phyloP scores from a whole-genome alignment of 495 filamentous ascomycete species.

The Penicillium pancosmium region DNA sequence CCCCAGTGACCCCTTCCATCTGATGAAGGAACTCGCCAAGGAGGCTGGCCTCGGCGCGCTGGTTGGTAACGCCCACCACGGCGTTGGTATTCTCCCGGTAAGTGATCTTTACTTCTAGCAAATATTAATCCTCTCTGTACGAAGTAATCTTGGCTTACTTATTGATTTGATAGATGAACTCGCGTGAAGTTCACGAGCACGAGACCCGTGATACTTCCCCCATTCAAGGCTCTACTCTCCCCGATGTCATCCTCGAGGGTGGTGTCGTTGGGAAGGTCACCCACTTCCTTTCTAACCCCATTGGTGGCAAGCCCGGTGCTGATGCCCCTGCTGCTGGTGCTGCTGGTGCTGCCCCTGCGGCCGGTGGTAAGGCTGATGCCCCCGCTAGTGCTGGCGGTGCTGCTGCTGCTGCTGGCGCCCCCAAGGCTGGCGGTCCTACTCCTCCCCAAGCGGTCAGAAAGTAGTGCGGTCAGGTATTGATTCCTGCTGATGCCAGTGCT shows the following conservation, averaged over 20 bases:
- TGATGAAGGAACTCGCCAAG: constrained; percentile 18
- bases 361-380: constrained; percentile 3
- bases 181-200: constrained; percentile 16
- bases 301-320: constrained; percentile 7
- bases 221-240: constrained; percentile 27
- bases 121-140: too few relatives aligned
- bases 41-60: constrained; percentile 23
- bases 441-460: too few relatives aligned
- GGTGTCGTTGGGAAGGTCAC: constrained; percentile 23
- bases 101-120: too few relatives aligned
- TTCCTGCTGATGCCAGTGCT: too few relatives aligned
- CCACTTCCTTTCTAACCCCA: constrained; percentile 15
- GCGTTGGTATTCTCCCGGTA: constrained; percentile 29
- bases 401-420: background rate
- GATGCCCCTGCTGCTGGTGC: constrained; percentile 12
- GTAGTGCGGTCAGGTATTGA: too few relatives aligned
- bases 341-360: background rate
- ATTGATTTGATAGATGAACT: constrained; percentile 16
- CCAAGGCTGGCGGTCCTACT: too few relatives aligned
- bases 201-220: constrained; percentile 21
- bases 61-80: constrained; percentile 25
- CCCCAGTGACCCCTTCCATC: background rate
- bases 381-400: constrained; percentile 5
- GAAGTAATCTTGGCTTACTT: too few relatives aligned
- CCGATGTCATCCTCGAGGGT: constrained; percentile 19